phyloP scores from a whole-genome alignment of 139 green algal species.

The Chlorella sp. region DNA sequence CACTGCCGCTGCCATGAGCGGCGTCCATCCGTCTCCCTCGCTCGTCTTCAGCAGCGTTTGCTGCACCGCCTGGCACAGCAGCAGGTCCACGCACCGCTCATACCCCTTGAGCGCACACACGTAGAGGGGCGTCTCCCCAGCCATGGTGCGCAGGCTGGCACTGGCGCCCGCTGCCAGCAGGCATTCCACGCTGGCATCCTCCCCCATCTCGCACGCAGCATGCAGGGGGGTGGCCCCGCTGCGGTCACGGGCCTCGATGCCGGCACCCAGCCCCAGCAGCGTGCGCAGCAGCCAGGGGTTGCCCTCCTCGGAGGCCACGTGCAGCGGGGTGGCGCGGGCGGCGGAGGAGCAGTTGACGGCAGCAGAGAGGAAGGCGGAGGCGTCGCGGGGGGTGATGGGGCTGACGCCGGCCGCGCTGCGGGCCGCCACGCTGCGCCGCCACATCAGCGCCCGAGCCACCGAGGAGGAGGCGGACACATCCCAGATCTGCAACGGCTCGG shows the following conservation, averaged over 20 bases:
- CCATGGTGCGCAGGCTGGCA: slow-evolving; percentile 56
- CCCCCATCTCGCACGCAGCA: slow-evolving; percentile 65
- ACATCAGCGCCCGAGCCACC: slow-evolving; percentile 21
- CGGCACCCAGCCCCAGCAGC: slow-evolving; percentile 72
- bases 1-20: slow-evolving; percentile 88
- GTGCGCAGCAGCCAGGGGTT: not conserved
- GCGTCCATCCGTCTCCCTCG: slow-evolving; percentile 74
- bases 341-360: slow-evolving; percentile 75
- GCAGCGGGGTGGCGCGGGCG: slow-evolving; percentile 71
- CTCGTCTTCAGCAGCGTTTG: not conserved
- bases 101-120: slow-evolving; percentile 87
- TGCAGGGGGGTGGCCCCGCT: slow-evolving; percentile 78
- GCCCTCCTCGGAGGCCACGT: slow-evolving; percentile 68
- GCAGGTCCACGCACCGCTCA: slow-evolving; percentile 60
- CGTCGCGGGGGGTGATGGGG: not conserved
- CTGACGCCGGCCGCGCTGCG: not conserved
- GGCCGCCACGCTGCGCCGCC: not conserved
- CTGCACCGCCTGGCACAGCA: slow-evolving; percentile 57
- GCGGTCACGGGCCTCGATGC: slow-evolving; percentile 61
- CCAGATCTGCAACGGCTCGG: slow-evolving; percentile 26
- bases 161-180: slow-evolving; percentile 71
- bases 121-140: slow-evolving; percentile 75
- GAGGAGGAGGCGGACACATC: slow-evolving; percentile 32
- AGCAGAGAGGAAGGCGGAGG: slow-evolving; percentile 51
- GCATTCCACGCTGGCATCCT: slow-evolving; percentile 31